phyloP scores from a whole-genome alignment of 108 stramenopile genomes.

The Cyclotella choctawhatcheeana region DNA sequence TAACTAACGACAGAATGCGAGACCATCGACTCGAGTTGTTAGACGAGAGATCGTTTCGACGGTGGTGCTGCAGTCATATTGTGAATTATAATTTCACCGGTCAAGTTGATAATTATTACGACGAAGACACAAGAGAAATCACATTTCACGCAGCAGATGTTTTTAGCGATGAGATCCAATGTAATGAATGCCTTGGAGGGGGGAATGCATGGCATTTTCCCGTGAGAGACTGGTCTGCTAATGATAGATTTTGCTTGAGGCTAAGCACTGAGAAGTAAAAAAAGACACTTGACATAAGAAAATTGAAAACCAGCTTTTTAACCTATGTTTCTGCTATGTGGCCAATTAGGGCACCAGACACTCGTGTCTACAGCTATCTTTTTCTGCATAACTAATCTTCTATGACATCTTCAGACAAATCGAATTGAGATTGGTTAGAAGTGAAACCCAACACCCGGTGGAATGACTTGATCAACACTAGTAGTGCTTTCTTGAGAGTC shows the following conservation, averaged over 20 bases:
- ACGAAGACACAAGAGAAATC: constrained; percentile 53
- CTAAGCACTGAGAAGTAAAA: not conserved
- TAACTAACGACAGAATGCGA: constrained; percentile 59
- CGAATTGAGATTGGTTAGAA: constrained; percentile 23
- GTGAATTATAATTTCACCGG: constrained; percentile 57
- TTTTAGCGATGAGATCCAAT: constrained; percentile 57
- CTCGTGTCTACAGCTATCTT: too few relatives aligned
- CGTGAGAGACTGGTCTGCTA: constrained; percentile 65
- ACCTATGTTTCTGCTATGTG: too few relatives aligned
- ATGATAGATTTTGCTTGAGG: constrained; percentile 54
- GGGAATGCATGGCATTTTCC: constrained; percentile 71
- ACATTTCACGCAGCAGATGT: constrained; percentile 41
- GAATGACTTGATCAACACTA: constrained; percentile 27
- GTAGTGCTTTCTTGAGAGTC: constrained; percentile 2
- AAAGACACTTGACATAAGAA: too few relatives aligned
- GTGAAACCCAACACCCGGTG: constrained; percentile 41
- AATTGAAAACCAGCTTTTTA: too few relatives aligned
- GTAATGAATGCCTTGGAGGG: constrained; percentile 46
- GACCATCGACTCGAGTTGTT: constrained; percentile 54
- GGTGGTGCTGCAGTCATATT: constrained; percentile 55
- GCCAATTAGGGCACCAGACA: too few relatives aligned
- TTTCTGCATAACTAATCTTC: not conserved
- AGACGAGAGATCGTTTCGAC: constrained; percentile 51
- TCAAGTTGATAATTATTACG: constrained; percentile 30
- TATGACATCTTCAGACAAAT: constrained; percentile 17